Base-by-base conservation (phyloP, 208 protist species). In the Crithidia bombi region DNA sequence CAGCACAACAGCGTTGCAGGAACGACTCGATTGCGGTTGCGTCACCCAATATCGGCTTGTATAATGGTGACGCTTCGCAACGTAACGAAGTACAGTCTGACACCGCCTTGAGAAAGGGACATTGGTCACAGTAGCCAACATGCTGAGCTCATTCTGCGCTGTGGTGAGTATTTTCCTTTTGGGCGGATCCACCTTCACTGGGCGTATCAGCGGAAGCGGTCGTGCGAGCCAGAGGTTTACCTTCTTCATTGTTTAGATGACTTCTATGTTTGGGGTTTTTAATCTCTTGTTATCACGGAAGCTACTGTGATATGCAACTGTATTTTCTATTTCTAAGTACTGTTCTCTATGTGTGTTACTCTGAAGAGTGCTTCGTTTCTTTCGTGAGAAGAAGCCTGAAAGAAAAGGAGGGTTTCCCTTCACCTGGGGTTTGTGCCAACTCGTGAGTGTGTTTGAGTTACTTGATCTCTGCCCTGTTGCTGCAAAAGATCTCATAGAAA, bases 1-100 rank as follows among this genome's bases (percentile, higher is more conserved):
- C 25, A 91, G 78, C 21, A 94, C 78, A 15, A 86, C 61, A 5
- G 91, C 83, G 66, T 94, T 91, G 50, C 80, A 82, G 23, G 85
- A 84, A 25, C 91, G 88, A 15, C 81, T 77, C 33, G 89, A 78
- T 69, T 96, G 91, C 50, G 91, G 78, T 26, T 77, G 77, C 17
- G 91, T 96, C 49, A 94, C 65, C 91, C 91, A 96, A 59, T 88
- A 89, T 21, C 81, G 66, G 43, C 89, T 96, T 19, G 73, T 62
- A 56, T 79, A 96, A 15, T 78, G 44, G 21, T 80, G 63, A 23
- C 69, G 35, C 64, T 38, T 79, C n/a, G 85, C 67, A 1, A 70
- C 69, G 7, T 68, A 65, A 10, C 81, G 84, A 1, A 96, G 81
- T 3, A 73, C 57, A 19, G 49, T 32, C 57, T 96, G 91, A 46